Evolutionary conservation across 768 basidiomycete species (phyloP).

Genomic region (Pleurotus ostreatus): DNA sequence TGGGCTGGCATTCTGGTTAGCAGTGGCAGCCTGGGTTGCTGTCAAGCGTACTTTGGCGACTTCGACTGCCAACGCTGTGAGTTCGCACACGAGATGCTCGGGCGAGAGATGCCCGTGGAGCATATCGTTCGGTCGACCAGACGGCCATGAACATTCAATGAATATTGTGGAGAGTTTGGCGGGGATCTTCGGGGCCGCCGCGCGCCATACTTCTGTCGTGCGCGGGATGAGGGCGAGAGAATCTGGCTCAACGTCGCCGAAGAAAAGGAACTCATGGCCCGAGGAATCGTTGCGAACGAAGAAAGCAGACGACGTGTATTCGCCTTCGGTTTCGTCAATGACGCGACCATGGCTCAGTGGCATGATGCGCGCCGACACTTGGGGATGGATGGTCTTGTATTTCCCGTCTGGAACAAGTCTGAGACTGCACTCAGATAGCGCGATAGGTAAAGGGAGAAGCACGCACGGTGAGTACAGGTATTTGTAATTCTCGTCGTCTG

Average conservation of each 20-base stretch:
- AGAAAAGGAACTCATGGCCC: constrained; percentile 79
- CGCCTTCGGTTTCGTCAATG: constrained; percentile 36
- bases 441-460: constrained; percentile 10
- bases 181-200: constrained; percentile 74
- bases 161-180: constrained; percentile 73
- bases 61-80: constrained; percentile 64
- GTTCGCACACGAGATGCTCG: constrained; percentile 72
- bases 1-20: constrained; percentile 12
- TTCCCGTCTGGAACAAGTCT: constrained; percentile 50
- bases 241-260: constrained; percentile 93
- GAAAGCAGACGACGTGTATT: constrained; percentile 80
- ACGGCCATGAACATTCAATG: constrained; percentile 91
- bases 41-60: constrained; percentile 43
- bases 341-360: constrained; percentile 68
- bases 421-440: constrained; percentile 9
- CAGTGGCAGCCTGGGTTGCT: not conserved
- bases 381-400: constrained; percentile 48
- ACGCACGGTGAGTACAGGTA: constrained; percentile 65
- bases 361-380: constrained; percentile 63
- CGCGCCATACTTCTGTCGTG: constrained; percentile 75
- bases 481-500: constrained; percentile 53
- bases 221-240: constrained; percentile 53
- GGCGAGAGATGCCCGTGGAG: constrained; percentile 89
- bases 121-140: constrained; percentile 58
- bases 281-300: constrained; percentile 70